phyloP scores from a whole-genome alignment of 2,329 filamentous ascomycete species.

The Aspergillus fumigatus region DNA sequence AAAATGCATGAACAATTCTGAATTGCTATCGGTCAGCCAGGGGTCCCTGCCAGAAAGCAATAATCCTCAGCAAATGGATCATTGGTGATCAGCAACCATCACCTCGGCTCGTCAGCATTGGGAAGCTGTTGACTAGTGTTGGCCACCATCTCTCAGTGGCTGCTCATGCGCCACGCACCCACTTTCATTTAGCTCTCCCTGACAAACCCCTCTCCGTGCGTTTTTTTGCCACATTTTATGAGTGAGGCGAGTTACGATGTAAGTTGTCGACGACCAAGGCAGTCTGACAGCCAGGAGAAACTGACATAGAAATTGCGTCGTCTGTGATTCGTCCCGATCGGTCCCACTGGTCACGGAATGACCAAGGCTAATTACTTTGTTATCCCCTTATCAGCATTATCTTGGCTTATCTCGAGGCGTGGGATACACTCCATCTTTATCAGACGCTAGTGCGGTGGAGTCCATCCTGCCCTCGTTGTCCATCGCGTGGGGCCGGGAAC shows the following conservation, averaged over 20 bases:
- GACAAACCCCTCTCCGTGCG: background rate
- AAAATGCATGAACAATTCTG: background rate
- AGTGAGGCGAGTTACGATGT: background rate
- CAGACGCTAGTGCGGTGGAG: constrained; percentile 14
- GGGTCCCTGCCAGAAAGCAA: background rate
- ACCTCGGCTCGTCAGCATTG: background rate
- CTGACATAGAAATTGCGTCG: background rate
- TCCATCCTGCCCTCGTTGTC: constrained; percentile 7
- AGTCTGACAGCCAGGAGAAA: background rate
- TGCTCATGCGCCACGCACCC: background rate
- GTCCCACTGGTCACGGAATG: constrained; percentile 10
- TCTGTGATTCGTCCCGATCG: background rate
- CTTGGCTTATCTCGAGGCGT: constrained; percentile 16
- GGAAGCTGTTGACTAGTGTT: background rate
- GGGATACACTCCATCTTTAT: constrained; percentile 1
- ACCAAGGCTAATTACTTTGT: constrained; percentile 28
- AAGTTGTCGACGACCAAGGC: background rate
- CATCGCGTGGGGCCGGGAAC: constrained; percentile 12
- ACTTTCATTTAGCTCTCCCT: background rate
- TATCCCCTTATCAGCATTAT: constrained; percentile 23
- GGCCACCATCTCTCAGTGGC: background rate
- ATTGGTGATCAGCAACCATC: background rate
- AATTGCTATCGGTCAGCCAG: background rate
- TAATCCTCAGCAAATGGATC: background rate
- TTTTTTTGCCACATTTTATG: background rate